These are phyloP conservation scores for Saccharomyces hybrid DNA, from an alignment of 1,139 yeast genomes.

Conservation along the genomic window DNA sequence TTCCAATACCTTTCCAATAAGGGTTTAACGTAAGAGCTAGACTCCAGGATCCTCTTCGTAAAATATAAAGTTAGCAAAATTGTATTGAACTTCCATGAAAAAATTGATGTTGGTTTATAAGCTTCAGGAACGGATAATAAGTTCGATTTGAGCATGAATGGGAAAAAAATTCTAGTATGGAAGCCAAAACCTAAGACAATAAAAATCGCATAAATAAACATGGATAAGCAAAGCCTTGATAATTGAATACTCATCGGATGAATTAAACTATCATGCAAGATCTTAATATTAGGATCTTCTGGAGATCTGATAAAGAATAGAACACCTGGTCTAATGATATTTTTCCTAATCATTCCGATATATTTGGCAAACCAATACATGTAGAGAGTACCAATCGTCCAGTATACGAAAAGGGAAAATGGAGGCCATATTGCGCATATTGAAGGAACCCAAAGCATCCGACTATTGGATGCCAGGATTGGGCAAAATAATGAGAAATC, in stretches of 20 bases:
- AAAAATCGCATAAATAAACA: slow-evolving; percentile 64
- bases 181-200: slow-evolving; percentile 71
- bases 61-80: slow-evolving; percentile 11
- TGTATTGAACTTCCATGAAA: slow-evolving; percentile 6
- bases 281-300: slow-evolving; percentile 83
- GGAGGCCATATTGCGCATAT: slow-evolving; percentile 21
- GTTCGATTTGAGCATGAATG: slow-evolving; percentile 21
- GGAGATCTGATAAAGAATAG: slow-evolving; percentile 87
- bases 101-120: slow-evolving; percentile 5
- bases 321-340: slow-evolving; percentile 79
- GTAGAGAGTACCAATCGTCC: slow-evolving; percentile 75
- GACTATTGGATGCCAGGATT: slow-evolving; percentile 33
- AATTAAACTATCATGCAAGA: slow-evolving; percentile 82
- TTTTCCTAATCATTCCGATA: slow-evolving; percentile 72
- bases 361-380: slow-evolving; percentile 83
- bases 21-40: slow-evolving; percentile 23
- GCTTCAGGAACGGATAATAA: slow-evolving; percentile 23
- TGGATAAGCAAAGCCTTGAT: slow-evolving; percentile 67
- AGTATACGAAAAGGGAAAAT: slow-evolving; percentile 36
- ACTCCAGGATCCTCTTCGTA: slow-evolving; percentile 21
- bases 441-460: slow-evolving; percentile 16
- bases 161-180: slow-evolving; percentile 36
- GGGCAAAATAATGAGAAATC: slow-evolving; percentile 60
- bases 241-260: slow-evolving; percentile 67
- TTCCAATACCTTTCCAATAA: slow-evolving; percentile 53